Percentiles rank a stretch among this genome's conserved stretches.
These are phyloP conservation scores for Cruciata laevipes DNA, from an alignment of 257 asterid genomes.

Conservation along the genomic window DNA sequence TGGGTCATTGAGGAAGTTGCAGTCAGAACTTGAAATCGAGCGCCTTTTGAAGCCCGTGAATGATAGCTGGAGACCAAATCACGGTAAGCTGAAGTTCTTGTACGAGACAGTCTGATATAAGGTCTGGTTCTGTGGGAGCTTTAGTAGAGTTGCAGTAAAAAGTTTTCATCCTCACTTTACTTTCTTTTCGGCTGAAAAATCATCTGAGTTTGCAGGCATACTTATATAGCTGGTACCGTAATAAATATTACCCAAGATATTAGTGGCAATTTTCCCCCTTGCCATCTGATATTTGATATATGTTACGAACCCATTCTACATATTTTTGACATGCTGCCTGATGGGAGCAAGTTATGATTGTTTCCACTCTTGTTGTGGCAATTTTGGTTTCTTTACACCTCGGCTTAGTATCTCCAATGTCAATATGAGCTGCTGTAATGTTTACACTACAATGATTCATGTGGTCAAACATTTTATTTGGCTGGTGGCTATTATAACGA, in stretches of 20 bases:
- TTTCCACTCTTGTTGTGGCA: slow-evolving; percentile 3
- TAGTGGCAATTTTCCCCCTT: slow-evolving; percentile 13
- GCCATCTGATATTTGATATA: slow-evolving; percentile 11
- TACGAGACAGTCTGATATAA: slow-evolving; percentile 13
- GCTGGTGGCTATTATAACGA: background rate
- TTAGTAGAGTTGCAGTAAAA: background rate
- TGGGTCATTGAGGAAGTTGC: slow-evolving; percentile 42
- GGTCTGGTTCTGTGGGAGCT: slow-evolving; percentile 2
- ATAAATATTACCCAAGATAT: background rate
- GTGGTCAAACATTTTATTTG: background rate
- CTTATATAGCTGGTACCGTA: background rate
- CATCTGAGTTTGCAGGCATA: background rate
- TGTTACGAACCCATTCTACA: background rate
- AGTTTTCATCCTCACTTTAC: background rate
- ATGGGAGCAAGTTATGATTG: slow-evolving; percentile 2
- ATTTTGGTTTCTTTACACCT: slow-evolving; percentile 10
- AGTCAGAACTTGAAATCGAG: slow-evolving; percentile 41
- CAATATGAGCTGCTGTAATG: slow-evolving; percentile 13
- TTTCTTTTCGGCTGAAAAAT: slow-evolving; percentile 1
- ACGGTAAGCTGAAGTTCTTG: slow-evolving; percentile 25
- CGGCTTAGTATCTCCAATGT: slow-evolving; percentile 8
- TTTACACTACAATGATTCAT: background rate
- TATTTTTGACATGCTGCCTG: background rate
- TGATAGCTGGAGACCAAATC: slow-evolving; percentile 25
- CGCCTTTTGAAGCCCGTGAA: slow-evolving; percentile 35